These are phyloP conservation scores for Cercospora zeae-maydis DNA, from an alignment of 2,329 filamentous ascomycete species.

Conservation along the genomic window DNA sequence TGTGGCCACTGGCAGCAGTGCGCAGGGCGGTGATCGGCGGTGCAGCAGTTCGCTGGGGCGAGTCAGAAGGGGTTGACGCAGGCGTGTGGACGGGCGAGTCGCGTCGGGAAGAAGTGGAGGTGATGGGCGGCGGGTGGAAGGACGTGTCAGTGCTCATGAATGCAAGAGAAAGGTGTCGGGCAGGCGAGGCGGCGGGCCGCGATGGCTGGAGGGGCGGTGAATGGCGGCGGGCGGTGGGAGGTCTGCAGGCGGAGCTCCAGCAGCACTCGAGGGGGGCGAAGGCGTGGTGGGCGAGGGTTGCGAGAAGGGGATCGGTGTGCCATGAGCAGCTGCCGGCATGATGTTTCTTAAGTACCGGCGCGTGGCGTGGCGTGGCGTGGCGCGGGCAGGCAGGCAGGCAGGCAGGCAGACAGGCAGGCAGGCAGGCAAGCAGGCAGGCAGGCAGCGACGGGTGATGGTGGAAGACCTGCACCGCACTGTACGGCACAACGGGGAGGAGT, in stretches of 20 bases:
- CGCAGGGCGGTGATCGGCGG: conserved; percentile 21
- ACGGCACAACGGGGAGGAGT: too few relatives aligned
- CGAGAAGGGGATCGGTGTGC: neutral
- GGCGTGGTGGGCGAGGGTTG: neutral
- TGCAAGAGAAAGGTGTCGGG: conserved; percentile 50
- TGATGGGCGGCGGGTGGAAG: conserved; percentile 13
- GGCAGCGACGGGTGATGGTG: neutral
- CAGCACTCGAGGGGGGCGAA: neutral
- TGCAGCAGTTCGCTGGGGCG: conserved; percentile 18
- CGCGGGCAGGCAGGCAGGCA: neutral
- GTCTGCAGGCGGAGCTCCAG: neutral
- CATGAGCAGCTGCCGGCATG: conserved; percentile 9
- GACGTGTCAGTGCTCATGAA: conserved; percentile 30
- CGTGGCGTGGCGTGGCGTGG: neutral
- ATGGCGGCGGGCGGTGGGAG: neutral
- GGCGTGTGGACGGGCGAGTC: conserved; percentile 26
- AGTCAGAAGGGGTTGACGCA: conserved; percentile 29
- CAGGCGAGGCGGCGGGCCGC: neutral
- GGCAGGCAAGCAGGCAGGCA: too few relatives aligned
- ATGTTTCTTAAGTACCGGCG: neutral
- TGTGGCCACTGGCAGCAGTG: conserved; percentile 22
- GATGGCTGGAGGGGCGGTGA: neutral
- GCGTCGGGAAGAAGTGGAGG: conserved; percentile 19
- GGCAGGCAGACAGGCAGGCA: neutral
- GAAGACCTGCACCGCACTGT: too few relatives aligned